These are phyloP conservation scores for Teunomyces aglyptinius DNA, from an alignment of 805 yeast genomes.

Conservation along the genomic window DNA sequence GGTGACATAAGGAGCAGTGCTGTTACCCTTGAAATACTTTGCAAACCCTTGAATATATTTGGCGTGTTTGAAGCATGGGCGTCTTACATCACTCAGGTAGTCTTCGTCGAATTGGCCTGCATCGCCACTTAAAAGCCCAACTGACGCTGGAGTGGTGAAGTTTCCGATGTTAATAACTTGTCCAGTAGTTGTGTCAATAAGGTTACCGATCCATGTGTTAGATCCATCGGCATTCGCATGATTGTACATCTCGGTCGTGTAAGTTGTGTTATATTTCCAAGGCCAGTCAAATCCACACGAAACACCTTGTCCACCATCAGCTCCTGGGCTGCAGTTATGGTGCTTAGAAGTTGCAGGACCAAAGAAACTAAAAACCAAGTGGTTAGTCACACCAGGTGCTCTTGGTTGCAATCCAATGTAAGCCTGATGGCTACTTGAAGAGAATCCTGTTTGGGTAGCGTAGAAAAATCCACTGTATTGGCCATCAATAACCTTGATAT, in stretches of 20 bases:
- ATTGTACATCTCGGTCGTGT: background rate
- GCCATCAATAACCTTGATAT: background rate
- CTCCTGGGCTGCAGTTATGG: background rate
- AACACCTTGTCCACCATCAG: background rate
- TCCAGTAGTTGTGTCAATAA: background rate
- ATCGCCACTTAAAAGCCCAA: background rate
- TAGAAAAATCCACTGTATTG: background rate
- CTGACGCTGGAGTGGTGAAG: background rate
- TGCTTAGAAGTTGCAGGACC: background rate
- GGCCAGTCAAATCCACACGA: background rate
- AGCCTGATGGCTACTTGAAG: background rate
- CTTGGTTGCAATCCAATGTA: background rate
- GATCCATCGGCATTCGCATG: background rate
- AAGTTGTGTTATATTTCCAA: background rate
- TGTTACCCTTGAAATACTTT: background rate
- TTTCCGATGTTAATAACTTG: background rate
- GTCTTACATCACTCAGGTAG: background rate
- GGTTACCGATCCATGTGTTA: background rate
- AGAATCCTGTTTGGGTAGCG: background rate
- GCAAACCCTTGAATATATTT: background rate
- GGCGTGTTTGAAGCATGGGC: background rate
- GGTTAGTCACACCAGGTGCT: background rate
- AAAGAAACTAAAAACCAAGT: background rate
- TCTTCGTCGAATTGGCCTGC: background rate
- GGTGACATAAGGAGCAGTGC: background rate